Evolutionary conservation across 139 green algal genomes (phyloP).

Genomic region (Monoraphidium neglectum): DNA sequence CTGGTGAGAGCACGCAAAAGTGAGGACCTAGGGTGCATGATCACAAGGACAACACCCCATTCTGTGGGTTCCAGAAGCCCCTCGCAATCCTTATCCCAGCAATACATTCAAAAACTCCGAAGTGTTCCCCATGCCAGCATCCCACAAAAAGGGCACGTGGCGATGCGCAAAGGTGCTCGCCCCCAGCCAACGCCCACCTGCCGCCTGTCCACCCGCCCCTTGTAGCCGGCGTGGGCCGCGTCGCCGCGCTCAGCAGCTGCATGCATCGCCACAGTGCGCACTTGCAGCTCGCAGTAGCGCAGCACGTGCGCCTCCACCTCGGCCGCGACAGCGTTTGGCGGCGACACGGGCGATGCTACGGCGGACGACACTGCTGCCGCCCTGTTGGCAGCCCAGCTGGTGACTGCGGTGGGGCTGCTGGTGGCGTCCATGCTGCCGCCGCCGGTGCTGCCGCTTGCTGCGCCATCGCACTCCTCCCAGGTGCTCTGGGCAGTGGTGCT

Average conservation of each 20-base stretch:
- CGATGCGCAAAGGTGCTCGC: not conserved
- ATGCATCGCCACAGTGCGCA: slow-evolving; percentile 85
- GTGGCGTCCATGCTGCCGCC: slow-evolving; percentile 10
- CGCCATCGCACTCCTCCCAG: not conserved
- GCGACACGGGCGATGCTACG: not conserved
- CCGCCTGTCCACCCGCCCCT: slow-evolving; percentile 73
- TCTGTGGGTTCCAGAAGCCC: too few relatives aligned
- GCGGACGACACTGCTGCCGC: too few relatives aligned
- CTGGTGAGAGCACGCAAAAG: not conserved
- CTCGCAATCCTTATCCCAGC: too few relatives aligned
- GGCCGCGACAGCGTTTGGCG: not conserved
- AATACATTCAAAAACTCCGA: too few relatives aligned
- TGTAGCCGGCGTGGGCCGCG: slow-evolving; percentile 88
- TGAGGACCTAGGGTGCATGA: not conserved
- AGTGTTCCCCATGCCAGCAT: not conserved
- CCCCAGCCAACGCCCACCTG: slow-evolving; percentile 36
- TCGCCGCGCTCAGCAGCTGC: slow-evolving; percentile 73
- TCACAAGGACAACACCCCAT: not conserved
- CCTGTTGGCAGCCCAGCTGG: too few relatives aligned
- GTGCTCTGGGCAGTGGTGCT: not conserved
- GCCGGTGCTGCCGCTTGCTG: too few relatives aligned
- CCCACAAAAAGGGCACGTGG: not conserved
- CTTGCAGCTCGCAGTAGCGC: slow-evolving; percentile 75
- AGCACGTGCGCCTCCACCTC: not conserved
- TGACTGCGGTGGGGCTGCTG: not conserved